A percentile compares a stretch with the other conserved stretches of the same genome.
phyloP scores from a whole-genome alignment of 2,329 filamentous ascomycete genomes.

The Curvularia lunata region DNA sequence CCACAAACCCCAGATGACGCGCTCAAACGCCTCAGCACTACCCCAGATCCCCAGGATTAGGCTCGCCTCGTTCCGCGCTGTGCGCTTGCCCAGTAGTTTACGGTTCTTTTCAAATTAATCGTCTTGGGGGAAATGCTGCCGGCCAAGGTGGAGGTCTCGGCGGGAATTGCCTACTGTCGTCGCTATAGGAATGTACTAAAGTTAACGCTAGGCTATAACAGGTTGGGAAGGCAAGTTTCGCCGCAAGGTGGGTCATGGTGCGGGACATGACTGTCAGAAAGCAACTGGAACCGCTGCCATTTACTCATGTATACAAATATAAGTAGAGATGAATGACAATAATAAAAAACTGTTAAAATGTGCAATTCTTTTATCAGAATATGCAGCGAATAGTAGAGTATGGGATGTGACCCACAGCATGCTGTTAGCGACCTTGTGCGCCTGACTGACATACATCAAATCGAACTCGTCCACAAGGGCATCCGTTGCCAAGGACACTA shows the following conservation, averaged over 20 bases:
- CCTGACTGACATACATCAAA: neutral
- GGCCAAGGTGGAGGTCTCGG: constrained; percentile 13
- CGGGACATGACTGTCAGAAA: neutral
- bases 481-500: neutral
- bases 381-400: too few species aligned
- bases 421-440: neutral
- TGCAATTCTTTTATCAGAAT: neutral
- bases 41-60: constrained; percentile 30
- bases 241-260: constrained; percentile 11
- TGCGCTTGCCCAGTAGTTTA: constrained; percentile 16
- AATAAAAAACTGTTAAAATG: neutral
- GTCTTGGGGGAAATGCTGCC: constrained; percentile 11
- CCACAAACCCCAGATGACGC: constrained; percentile 19
- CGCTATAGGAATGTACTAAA: neutral
- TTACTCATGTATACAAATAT: neutral
- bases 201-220: neutral
- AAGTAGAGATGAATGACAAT: neutral
- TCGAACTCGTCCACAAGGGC: neutral
- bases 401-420: too few species aligned
- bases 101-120: constrained; percentile 12
- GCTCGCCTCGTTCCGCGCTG: constrained; percentile 31
- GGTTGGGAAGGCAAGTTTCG: constrained; percentile 6
- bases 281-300: constrained; percentile 11
- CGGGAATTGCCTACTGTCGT: constrained; percentile 16
- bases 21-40: constrained; percentile 11